Conservation (phyloP, 2,329 filamentous ascomycete species). For the Penicillium sp. region DNA sequence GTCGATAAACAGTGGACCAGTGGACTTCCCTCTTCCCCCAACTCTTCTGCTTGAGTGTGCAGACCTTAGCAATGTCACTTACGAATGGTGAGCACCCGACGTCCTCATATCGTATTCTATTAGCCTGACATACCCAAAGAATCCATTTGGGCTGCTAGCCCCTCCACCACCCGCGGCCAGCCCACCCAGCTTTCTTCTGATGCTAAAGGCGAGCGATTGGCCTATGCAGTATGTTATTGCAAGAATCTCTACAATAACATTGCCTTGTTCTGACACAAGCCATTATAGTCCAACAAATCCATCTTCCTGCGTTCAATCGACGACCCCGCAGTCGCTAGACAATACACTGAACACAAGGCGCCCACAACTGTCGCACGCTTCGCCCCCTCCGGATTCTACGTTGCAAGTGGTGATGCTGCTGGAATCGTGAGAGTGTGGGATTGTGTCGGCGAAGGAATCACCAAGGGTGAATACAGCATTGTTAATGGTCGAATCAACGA, state of each 20-base stretch:
- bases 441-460: conserved; percentile 76
- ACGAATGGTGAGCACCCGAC: conserved; percentile 37
- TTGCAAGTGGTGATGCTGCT: conserved; percentile 84
- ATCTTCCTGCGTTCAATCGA: conserved; percentile 96
- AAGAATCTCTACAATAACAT: not conserved
- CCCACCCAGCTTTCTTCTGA: conserved; percentile 87
- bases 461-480: conserved; percentile 91
- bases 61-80: conserved; percentile 40
- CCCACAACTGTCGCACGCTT: conserved; percentile 91
- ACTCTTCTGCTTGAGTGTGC: conserved; percentile 6
- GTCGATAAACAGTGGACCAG: conserved; percentile 16
- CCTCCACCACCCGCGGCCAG: conserved; percentile 78
- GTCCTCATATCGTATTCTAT: not conserved
- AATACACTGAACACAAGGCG: conserved; percentile 89
- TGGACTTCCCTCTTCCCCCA: conserved; percentile 1
- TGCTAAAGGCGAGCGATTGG: conserved; percentile 83
- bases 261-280: not conserved
- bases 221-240: conserved; percentile 71
- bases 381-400: conserved; percentile 88
- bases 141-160: conserved; percentile 78
- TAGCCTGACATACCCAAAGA: conserved; percentile 42
- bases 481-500: conserved; percentile 95
- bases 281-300: conserved; percentile 82
- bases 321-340: conserved; percentile 74
- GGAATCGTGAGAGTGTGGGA: conserved; percentile 93